A percentile compares a stretch with the other conserved stretches of the same genome.
These are phyloP conservation scores for Withania somnifera DNA, from an alignment of 305 asterid genomes.

Conservation along the genomic window DNA sequence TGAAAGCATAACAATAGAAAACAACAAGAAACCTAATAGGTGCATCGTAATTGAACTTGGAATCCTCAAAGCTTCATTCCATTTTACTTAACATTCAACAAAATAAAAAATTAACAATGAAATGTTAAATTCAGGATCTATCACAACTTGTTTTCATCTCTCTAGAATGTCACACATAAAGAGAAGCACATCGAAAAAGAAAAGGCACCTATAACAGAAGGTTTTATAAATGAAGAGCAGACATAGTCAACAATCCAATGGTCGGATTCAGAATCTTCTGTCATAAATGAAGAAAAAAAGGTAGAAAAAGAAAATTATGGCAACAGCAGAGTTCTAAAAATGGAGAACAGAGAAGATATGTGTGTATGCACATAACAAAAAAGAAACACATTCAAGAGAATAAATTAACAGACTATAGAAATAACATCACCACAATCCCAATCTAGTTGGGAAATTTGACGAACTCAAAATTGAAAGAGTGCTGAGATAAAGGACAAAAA, in stretches of 20 bases:
- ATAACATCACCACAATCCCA: neutral
- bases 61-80: neutral
- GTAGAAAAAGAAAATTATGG: neutral
- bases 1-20: neutral
- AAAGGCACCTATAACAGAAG: neutral
- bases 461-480: neutral
- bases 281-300: neutral
- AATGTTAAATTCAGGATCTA: neutral
- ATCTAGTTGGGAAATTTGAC: neutral
- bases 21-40: neutral
- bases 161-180: neutral
- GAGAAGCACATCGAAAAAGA: neutral
- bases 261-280: neutral
- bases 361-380: neutral
- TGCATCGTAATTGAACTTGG: neutral
- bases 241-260: neutral
- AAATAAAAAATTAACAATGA: neutral
- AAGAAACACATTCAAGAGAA: neutral
- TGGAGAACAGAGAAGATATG: neutral
- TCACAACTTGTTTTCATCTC: neutral
- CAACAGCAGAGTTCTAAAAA: neutral
- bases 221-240: neutral
- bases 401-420: neutral
- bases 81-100: neutral
- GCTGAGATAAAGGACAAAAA: constrained; percentile 1